Base-by-base conservation (phyloP, 1,284 basidiomycete genomes). In the Tilletia indica region DNA sequence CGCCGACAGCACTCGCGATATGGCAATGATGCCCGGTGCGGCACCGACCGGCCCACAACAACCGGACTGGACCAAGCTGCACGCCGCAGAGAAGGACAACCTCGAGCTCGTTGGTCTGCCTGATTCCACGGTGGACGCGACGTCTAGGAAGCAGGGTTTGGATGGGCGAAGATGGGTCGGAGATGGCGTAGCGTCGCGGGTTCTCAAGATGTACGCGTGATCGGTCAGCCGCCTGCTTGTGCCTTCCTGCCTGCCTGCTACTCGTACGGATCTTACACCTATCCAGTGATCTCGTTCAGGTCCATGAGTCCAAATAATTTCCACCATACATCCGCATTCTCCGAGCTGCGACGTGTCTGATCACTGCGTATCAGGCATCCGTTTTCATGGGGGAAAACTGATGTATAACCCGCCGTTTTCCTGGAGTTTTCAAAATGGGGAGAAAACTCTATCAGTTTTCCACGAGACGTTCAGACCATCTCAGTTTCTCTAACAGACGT, bases 1-100 rank as follows among this genome's bases (percentile, higher is more conserved):
- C 36, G 83, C 83, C 31, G 83, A 85, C 68, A 78, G 81, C 3
- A 80, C 83, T n/a, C 74, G 83, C 4, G 82, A 84, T 69, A 83
- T 84, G 83, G 80, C 82, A 8, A 75, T 45, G 34, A 74, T 75
- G 72, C 77, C 79, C 2, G 77, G 71, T n/a, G 74, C 34, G 25
- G 72, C 74, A 69, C 76, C 78, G 2, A 70, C 70, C 12, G 76
- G 73, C 5, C 74, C 77, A n/a, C 77, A 76, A 21, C 78, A 78
- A 48, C 74, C 76, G 12, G 96, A 99, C 84, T 93, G 89, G 85
- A 88, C 86, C 78, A 98, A 98, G 84, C 85, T 98, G 64, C 96
- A 95, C 88, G 92, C 92, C 77, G 90, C 91, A 3, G 97, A 99
- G 85, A 88, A 89, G 74, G 96, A 98, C 85, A 97, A 97, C 85